Evolutionary conservation across 2,329 filamentous ascomycete genomes (phyloP).

Genomic region (Cadophora luteo-olivacea): DNA sequence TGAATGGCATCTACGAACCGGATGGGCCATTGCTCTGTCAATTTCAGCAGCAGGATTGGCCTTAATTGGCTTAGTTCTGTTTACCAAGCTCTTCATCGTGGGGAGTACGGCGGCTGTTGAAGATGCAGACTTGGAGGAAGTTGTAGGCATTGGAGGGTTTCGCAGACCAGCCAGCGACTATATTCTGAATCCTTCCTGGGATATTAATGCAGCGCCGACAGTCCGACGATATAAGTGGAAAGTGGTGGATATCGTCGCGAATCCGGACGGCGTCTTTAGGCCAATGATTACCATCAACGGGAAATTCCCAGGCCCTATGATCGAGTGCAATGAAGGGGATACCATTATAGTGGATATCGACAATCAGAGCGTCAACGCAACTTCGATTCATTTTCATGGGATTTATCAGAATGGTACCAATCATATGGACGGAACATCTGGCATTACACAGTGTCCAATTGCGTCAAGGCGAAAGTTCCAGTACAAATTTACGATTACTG

Average conservation of each 20-base stretch:
- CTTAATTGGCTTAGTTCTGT: constrained; percentile 34
- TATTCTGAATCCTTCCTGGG: constrained; percentile 62
- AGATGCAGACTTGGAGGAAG: constrained; percentile 27
- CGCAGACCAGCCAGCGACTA: constrained; percentile 56
- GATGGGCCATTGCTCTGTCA: constrained; percentile 39
- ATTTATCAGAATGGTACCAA: constrained; percentile 79
- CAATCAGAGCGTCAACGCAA: constrained; percentile 68
- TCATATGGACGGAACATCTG: constrained; percentile 74
- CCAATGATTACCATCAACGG: constrained; percentile 75
- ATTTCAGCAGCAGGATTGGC: constrained; percentile 33
- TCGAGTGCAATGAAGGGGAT: constrained; percentile 78
- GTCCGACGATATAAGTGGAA: constrained; percentile 66
- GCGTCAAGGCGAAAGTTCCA: constrained; percentile 66
- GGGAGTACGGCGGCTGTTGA: constrained; percentile 1
- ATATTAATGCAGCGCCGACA: constrained; percentile 55
- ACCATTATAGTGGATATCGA: constrained; percentile 71
- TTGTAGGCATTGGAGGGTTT: constrained; percentile 34
- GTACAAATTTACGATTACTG: constrained; percentile 70
- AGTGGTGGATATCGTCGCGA: constrained; percentile 61
- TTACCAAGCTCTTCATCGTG: constrained; percentile 39
- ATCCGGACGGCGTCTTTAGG: constrained; percentile 64
- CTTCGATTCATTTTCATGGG: constrained; percentile 79
- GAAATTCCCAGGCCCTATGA: constrained; percentile 74
- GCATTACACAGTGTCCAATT: constrained; percentile 67
- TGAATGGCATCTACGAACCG: constrained; percentile 43